A percentile compares a stretch with the other conserved stretches of the same genome.
Evolutionary conservation across 306 rosid species (phyloP).

Genomic region (Vigna reflexopilosa): DNA sequence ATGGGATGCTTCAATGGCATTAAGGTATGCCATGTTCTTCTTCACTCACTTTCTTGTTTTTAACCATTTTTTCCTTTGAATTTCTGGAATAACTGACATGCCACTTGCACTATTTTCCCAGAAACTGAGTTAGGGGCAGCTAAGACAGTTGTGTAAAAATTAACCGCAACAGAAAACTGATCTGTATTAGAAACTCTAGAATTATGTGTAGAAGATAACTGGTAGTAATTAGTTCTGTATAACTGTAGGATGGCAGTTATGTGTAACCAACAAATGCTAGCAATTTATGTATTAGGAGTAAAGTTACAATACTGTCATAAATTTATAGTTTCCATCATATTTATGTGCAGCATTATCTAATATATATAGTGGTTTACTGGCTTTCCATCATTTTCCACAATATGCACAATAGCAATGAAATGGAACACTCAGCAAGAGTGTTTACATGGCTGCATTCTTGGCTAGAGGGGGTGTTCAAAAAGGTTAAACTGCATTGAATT

Average conservation of each 20-base stretch:
- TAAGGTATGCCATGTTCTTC: conserved; percentile 59
- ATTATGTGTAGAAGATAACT: neutral
- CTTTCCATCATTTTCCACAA: neutral
- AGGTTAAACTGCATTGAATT: too few relatives aligned
- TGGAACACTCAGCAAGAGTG: too few relatives aligned
- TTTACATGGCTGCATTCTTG: too few relatives aligned
- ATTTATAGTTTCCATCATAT: neutral
- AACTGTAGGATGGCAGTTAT: neutral
- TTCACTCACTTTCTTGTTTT: conserved; percentile 23
- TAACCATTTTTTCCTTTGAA: neutral
- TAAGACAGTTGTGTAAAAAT: neutral
- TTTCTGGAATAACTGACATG: neutral
- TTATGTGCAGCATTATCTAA: neutral
- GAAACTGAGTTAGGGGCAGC: neutral
- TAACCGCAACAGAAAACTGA: neutral
- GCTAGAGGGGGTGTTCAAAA: too few relatives aligned
- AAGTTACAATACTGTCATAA: too few relatives aligned
- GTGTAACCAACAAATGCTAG: neutral
- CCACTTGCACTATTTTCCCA: neutral
- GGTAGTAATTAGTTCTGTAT: neutral
- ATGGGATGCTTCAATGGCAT: conserved; percentile 74
- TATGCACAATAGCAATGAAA: too few relatives aligned
- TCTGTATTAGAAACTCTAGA: neutral
- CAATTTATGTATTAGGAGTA: too few relatives aligned
- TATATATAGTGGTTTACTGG: neutral